phyloP scores from a whole-genome alignment of 2,329 filamentous ascomycete genomes.

The Xenosphaeropsis pyriputrescens region DNA sequence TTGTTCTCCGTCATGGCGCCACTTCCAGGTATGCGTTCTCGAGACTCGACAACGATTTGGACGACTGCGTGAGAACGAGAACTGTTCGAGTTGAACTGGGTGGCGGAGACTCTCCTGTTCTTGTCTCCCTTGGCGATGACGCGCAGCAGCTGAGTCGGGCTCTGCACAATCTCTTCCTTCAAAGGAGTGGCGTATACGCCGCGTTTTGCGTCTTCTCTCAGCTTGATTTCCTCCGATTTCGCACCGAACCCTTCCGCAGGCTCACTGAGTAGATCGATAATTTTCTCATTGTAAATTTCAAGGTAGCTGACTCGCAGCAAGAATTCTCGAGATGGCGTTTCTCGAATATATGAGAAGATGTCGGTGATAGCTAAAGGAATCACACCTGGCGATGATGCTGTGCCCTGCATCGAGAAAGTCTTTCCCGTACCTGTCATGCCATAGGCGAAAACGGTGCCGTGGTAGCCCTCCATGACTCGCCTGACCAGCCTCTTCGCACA shows the following conservation, averaged over 20 bases:
- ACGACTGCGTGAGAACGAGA: slow-evolving; percentile 97
- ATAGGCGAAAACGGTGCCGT: slow-evolving; percentile 96
- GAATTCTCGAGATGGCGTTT: slow-evolving; percentile 90
- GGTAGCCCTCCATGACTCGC: slow-evolving; percentile 97
- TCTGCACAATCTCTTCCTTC: slow-evolving; percentile 98
- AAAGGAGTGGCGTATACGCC: slow-evolving; percentile 92
- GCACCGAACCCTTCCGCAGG: slow-evolving; percentile 39
- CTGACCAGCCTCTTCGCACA: slow-evolving; percentile 87
- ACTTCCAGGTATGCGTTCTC: slow-evolving; percentile 58
- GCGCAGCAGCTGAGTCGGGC: slow-evolving; percentile 82
- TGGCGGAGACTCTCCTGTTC: slow-evolving; percentile 79
- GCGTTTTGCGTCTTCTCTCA: slow-evolving; percentile 89
- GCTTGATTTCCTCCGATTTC: slow-evolving; percentile 84
- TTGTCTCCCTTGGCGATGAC: slow-evolving; percentile 93
- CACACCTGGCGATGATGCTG: slow-evolving; percentile 85
- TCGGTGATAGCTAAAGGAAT: slow-evolving; percentile 96
- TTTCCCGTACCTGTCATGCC: slow-evolving; percentile 99
- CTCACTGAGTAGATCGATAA: slow-evolving; percentile 81
- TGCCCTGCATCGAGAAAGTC: slow-evolving; percentile 99
- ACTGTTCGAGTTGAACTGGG: slow-evolving; percentile 91
- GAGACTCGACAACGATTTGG: slow-evolving; percentile 94
- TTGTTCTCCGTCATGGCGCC: slow-evolving; percentile 38
- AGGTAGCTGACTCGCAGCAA: slow-evolving; percentile 91
- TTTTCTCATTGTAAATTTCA: slow-evolving; percentile 98
- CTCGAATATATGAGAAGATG: slow-evolving; percentile 97